Evolutionary conservation across 1,284 basidiomycete genomes (phyloP).

Genomic region (Amylostereum areolatum): DNA sequence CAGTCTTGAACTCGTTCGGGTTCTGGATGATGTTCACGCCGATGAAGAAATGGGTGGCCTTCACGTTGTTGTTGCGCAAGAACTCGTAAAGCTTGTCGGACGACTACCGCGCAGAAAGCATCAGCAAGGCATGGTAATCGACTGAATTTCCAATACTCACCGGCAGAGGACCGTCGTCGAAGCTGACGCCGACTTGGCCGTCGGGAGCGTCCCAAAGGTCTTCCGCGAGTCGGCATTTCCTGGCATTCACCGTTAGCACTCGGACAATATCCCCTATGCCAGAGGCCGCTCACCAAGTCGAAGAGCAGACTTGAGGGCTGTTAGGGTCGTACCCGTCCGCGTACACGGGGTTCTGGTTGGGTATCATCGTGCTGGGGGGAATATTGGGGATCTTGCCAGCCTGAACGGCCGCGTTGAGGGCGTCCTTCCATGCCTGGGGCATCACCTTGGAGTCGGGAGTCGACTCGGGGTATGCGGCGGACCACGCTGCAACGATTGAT

Average conservation of each 20-base stretch:
- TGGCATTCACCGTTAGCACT: slow-evolving; percentile 10
- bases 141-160: slow-evolving; percentile 28
- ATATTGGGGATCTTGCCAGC: slow-evolving; percentile 71
- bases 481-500: slow-evolving; percentile 43
- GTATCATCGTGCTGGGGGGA: slow-evolving; percentile 38
- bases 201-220: slow-evolving; percentile 71
- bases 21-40: slow-evolving; percentile 63
- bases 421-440: slow-evolving; percentile 62
- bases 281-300: slow-evolving; percentile 24
- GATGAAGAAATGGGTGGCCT: slow-evolving; percentile 80
- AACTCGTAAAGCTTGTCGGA: slow-evolving; percentile 46
- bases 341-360: slow-evolving; percentile 47
- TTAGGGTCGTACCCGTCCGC: slow-evolving; percentile 47
- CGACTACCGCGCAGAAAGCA: slow-evolving; percentile 13
- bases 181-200: slow-evolving; percentile 52
- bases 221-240: slow-evolving; percentile 51
- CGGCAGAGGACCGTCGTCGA: slow-evolving; percentile 76
- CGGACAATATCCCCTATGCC: no score
- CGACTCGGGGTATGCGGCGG: slow-evolving; percentile 40
- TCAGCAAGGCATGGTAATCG: slow-evolving; percentile 1
- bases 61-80: slow-evolving; percentile 51
- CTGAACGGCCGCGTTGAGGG: slow-evolving; percentile 56
- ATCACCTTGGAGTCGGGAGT: slow-evolving; percentile 39
- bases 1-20: slow-evolving; percentile 46
- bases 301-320: slow-evolving; percentile 54